Conservation (phyloP, 805 yeast species). For the Ogataea degrootiae region DNA sequence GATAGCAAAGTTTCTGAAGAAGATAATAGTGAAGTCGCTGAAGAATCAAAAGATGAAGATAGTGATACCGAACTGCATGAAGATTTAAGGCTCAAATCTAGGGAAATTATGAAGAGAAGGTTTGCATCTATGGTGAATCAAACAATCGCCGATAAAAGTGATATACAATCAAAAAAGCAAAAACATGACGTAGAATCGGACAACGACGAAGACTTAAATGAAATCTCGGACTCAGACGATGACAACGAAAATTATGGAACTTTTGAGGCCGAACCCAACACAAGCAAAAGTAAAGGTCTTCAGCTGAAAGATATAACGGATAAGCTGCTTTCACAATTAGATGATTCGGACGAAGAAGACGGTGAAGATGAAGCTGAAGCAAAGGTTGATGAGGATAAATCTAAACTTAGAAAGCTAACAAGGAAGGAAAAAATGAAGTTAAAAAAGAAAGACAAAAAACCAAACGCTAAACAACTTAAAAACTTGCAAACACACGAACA, state of each 20-base stretch:
- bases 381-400: neutral
- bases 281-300: slow-evolving; percentile 18
- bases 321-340: slow-evolving; percentile 22
- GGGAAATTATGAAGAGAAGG: slow-evolving; percentile 3
- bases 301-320: slow-evolving; percentile 22
- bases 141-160: neutral
- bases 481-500: slow-evolving; percentile 52
- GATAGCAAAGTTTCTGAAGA: slow-evolving; percentile 4
- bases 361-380: slow-evolving; percentile 7
- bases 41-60: neutral
- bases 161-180: neutral
- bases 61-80: neutral
- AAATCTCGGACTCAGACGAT: slow-evolving; percentile 16
- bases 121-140: neutral
- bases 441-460: slow-evolving; percentile 30
- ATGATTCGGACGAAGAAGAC: slow-evolving; percentile 22
- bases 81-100: neutral
- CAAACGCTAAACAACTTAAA: slow-evolving; percentile 41
- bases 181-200: slow-evolving; percentile 3
- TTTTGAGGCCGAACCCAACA: slow-evolving; percentile 2
- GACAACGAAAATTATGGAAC: neutral
- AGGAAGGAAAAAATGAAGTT: slow-evolving; percentile 27
- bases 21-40: slow-evolving; percentile 18
- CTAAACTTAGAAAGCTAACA: slow-evolving; percentile 7
- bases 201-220: slow-evolving; percentile 4